These are phyloP conservation scores for Marasmius tenuissimus DNA, from an alignment of 1,284 basidiomycete species.

Conservation along the genomic window DNA sequence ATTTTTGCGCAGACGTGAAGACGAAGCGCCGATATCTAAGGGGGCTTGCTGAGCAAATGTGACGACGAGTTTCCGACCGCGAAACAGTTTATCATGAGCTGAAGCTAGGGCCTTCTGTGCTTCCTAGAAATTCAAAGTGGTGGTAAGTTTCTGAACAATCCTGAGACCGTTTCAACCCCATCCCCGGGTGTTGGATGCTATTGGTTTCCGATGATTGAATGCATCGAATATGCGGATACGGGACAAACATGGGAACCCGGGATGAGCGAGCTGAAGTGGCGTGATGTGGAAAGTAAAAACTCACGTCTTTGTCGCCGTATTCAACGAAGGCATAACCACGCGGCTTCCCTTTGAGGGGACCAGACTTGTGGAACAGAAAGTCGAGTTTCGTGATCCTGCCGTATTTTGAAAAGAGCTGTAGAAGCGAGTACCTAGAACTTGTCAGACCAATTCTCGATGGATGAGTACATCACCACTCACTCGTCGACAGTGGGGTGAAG, in stretches of 20 bases:
- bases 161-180: conserved; percentile 3
- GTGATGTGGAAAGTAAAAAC: conserved; percentile 33
- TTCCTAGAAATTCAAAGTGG: conserved; percentile 58
- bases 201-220: conserved; percentile 12
- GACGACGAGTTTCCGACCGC: conserved; percentile 86
- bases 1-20: conserved; percentile 38
- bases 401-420: conserved; percentile 88
- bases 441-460: conserved; percentile 12
- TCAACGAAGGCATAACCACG: conserved; percentile 95
- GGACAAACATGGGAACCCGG: conserved; percentile 39
- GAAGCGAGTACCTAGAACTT: conserved; percentile 70
- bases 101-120: conserved; percentile 77
- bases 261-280: conserved; percentile 41
- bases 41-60: conserved; percentile 87
- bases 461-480: conserved; percentile 43
- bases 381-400: conserved; percentile 93
- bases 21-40: conserved; percentile 37
- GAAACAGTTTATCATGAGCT: conserved; percentile 79
- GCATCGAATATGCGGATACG: background rate
- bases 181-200: conserved; percentile 20
- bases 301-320: conserved; percentile 76
- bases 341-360: conserved; percentile 87
- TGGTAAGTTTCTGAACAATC: background rate
- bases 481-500: conserved; percentile 88
- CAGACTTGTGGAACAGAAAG: conserved; percentile 93